Evolutionary conservation across 2,329 filamentous ascomycete species (phyloP).

Genomic region (Colletotrichum sp.): DNA sequence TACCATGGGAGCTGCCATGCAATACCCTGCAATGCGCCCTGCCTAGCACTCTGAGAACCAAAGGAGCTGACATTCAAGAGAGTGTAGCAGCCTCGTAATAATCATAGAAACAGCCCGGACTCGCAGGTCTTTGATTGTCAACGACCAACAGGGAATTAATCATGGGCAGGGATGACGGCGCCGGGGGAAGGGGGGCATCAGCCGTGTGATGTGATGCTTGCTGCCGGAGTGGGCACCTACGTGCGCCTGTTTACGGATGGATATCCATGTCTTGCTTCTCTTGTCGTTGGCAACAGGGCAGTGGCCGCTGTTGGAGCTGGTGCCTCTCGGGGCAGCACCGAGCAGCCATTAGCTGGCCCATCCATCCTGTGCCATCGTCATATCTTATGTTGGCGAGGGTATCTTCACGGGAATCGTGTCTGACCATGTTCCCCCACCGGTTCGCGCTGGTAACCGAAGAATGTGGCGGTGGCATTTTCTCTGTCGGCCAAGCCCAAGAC

Average conservation of each 20-base stretch:
- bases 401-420: not conserved
- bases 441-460: conserved; percentile 11
- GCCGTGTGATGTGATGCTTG: not conserved
- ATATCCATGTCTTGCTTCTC: not conserved
- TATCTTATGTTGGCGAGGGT: not conserved
- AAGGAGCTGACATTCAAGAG: not conserved
- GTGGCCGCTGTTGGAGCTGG: not conserved
- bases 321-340: not conserved
- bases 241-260: not conserved
- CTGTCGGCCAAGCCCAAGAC: not conserved
- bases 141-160: not conserved
- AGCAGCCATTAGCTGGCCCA: not conserved
- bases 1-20: not conserved
- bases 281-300: not conserved
- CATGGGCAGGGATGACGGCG: not conserved
- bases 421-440: conserved; percentile 1
- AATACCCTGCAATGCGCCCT: not conserved
- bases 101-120: not conserved
- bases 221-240: not conserved
- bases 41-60: not conserved
- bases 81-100: not conserved
- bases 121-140: not conserved
- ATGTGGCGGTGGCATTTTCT: not conserved
- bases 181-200: not conserved
- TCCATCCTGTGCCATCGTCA: not conserved